These are phyloP conservation scores for Pythium angustatum DNA, from an alignment of 352 stramenopile species.

Conservation along the genomic window DNA sequence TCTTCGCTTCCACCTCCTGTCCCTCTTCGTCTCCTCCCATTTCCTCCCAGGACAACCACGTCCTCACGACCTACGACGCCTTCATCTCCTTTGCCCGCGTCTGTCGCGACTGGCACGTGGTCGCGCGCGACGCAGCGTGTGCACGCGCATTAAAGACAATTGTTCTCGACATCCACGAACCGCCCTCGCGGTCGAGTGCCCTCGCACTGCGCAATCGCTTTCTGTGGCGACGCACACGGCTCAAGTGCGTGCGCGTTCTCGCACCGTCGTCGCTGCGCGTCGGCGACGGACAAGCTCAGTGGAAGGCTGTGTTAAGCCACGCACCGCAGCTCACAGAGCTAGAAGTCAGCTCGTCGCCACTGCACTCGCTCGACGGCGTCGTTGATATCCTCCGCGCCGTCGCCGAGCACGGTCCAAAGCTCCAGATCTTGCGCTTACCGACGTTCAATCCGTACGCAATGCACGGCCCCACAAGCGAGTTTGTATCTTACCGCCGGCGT, in stretches of 20 bases:
- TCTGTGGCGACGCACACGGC: not conserved
- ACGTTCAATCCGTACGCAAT: not conserved
- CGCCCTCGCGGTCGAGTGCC: not conserved
- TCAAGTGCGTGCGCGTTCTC: not conserved
- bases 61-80: not conserved
- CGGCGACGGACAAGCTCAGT: not conserved
- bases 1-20: not conserved
- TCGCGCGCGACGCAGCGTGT: not conserved
- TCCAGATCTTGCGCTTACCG: not conserved
- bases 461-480: not conserved
- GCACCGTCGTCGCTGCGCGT: not conserved
- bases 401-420: not conserved
- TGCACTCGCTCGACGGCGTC: not conserved
- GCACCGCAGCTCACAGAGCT: not conserved
- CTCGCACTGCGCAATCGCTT: not conserved
- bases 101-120: not conserved
- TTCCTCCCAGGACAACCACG: too few species aligned
- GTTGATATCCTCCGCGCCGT: not conserved
- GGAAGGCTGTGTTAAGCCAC: not conserved
- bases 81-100: not conserved
- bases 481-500: not conserved
- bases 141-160: not conserved
- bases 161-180: not conserved
- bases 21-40: not conserved
- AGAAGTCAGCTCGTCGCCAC: not conserved